Conservation (phyloP, 805 yeast genomes). For the Nakazawaea peltata region DNA sequence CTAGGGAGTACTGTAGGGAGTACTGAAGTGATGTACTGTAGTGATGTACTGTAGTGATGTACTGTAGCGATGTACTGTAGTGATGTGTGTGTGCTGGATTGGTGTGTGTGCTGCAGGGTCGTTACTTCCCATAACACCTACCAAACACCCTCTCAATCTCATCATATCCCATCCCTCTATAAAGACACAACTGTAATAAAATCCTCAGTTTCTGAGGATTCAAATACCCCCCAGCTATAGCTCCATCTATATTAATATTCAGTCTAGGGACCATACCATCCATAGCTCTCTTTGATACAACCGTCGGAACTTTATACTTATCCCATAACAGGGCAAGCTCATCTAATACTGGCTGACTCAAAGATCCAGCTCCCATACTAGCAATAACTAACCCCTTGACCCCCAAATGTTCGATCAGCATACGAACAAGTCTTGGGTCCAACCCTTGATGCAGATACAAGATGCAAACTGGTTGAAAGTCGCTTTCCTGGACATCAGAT, state of each 20-base stretch:
- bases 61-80: no score
- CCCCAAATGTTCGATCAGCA: constrained; percentile 35
- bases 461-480: constrained; percentile 39
- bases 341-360: constrained; percentile 39
- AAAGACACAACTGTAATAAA: constrained; percentile 46
- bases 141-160: constrained; percentile 38
- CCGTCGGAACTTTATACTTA: constrained; percentile 35
- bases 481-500: constrained; percentile 16
- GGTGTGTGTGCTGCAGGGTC: no score
- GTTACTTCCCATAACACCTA: constrained; percentile 50
- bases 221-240: constrained; percentile 56
- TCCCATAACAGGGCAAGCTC: constrained; percentile 30
- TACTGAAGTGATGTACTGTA: no score
- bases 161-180: constrained; percentile 27
- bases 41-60: no score
- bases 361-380: constrained; percentile 66
- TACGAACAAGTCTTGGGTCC: constrained; percentile 36
- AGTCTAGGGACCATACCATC: constrained; percentile 65
- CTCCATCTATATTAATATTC: constrained; percentile 29
- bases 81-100: no score
- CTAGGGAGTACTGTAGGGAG: no score
- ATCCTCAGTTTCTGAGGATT: constrained; percentile 61
- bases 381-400: constrained; percentile 56
- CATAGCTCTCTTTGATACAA: constrained; percentile 59
- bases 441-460: constrained; percentile 58